Percentiles rank a stretch among this genome's conserved stretches.
Conservation (phyloP, 306 rosid genomes). For the Pterocarpus santalinus region DNA sequence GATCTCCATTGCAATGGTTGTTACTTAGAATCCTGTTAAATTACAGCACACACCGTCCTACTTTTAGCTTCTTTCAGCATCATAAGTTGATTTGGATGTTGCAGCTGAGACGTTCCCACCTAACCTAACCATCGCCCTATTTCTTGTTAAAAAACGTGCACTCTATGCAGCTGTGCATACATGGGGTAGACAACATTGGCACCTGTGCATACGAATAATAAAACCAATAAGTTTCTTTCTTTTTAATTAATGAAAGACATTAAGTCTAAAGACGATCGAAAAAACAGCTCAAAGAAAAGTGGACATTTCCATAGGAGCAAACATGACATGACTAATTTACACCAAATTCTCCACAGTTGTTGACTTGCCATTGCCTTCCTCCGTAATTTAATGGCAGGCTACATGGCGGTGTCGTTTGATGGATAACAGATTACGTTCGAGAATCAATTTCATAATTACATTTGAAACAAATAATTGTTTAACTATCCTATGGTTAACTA, state of each 20-base stretch:
- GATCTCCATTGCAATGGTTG: constrained; percentile 9
- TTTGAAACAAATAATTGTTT: background rate
- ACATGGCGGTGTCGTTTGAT: background rate
- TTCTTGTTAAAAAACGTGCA: background rate
- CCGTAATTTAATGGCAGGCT: constrained; percentile 21
- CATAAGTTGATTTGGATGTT: constrained; percentile 22
- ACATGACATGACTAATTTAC: constrained; percentile 21
- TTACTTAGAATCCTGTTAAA: constrained; percentile 12
- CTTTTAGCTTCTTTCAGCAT: constrained; percentile 19
- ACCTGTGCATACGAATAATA: background rate
- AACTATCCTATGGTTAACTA: background rate
- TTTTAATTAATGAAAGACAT: background rate
- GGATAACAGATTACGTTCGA: constrained; percentile 12
- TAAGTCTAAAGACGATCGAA: background rate
- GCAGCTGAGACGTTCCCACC: constrained; percentile 8
- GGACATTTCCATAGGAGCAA: constrained; percentile 19
- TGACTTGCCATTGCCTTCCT: constrained; percentile 34
- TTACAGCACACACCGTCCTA: background rate
- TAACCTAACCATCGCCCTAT: background rate
- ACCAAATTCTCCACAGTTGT: constrained; percentile 2
- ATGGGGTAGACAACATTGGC: background rate
- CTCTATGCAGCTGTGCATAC: constrained; percentile 22
- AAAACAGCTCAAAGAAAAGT: constrained; percentile 35
- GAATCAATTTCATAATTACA: background rate
- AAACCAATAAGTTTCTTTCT: background rate